Conservation (phyloP, 2,329 filamentous ascomycete genomes). For the Aspergillus tamarii region DNA sequence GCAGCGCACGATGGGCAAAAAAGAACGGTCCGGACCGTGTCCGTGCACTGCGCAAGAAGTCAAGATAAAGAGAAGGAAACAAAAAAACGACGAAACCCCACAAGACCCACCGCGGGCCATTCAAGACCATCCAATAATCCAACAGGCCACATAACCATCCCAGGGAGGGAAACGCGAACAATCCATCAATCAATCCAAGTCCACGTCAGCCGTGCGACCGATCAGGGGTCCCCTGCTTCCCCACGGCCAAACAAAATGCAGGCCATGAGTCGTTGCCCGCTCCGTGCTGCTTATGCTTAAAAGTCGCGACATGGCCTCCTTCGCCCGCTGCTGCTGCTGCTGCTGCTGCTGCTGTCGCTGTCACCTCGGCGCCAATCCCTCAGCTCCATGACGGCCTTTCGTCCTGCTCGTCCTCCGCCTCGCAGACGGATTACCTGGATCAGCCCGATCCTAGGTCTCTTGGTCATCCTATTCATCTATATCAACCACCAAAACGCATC, state of each 20-base stretch:
- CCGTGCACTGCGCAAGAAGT: background rate
- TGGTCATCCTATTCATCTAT: background rate
- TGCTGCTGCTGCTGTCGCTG: background rate
- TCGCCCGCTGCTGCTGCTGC: background rate
- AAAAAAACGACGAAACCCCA: background rate
- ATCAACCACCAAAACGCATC: background rate
- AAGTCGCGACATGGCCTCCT: background rate
- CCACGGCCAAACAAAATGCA: background rate
- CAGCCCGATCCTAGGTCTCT: slow-evolving; percentile 2
- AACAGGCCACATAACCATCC: background rate
- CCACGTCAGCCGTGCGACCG: background rate
- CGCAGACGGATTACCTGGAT: slow-evolving; percentile 5
- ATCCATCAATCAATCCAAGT: background rate
- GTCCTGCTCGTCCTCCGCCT: background rate
- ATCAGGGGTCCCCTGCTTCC: background rate
- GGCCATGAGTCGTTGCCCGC: too few species aligned
- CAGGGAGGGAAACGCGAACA: background rate
- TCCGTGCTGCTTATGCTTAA: too few species aligned
- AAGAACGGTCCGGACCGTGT: background rate
- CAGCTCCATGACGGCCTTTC: slow-evolving; percentile 4
- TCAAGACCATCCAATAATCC: background rate
- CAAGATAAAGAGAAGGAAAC: background rate
- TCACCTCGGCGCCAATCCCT: background rate
- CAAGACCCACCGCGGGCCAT: background rate
- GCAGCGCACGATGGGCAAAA: background rate